Conservation (phyloP, 768 basidiomycete species). For the Suillus decipiens region DNA sequence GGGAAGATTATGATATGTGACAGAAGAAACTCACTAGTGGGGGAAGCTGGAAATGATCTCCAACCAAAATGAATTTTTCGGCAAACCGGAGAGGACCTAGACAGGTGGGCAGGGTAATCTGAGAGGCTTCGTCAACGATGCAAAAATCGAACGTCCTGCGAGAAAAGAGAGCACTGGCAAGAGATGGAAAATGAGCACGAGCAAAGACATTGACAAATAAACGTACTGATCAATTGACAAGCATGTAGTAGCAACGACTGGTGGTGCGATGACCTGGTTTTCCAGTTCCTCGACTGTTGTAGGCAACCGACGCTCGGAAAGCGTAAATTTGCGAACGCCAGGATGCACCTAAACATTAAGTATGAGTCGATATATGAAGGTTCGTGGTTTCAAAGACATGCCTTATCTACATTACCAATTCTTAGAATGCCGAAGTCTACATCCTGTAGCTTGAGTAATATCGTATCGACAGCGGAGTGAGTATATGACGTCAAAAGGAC, state of each 20-base stretch:
- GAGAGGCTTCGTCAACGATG: constrained; percentile 97
- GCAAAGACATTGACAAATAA: constrained; percentile 2
- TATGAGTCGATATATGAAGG: background rate
- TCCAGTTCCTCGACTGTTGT: constrained; percentile 83
- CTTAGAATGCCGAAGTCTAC: constrained; percentile 77
- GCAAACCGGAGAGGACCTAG: constrained; percentile 91
- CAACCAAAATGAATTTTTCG: constrained; percentile 90
- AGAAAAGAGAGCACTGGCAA: constrained; percentile 74
- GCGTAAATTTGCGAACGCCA: constrained; percentile 69
- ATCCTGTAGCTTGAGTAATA: constrained; percentile 75
- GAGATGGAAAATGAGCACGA: constrained; percentile 9
- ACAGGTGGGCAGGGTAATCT: constrained; percentile 95
- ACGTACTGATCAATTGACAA: constrained; percentile 92
- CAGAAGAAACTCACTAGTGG: constrained; percentile 64
- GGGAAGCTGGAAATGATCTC: constrained; percentile 96
- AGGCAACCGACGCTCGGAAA: constrained; percentile 55
- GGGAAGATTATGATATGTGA: background rate
- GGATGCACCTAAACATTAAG: constrained; percentile 69
- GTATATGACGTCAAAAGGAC: constrained; percentile 93
- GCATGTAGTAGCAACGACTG: constrained; percentile 95
- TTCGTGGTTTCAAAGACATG: constrained; percentile 25
- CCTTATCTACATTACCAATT: constrained; percentile 92
- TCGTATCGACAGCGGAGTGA: constrained; percentile 98
- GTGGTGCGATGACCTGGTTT: constrained; percentile 79
- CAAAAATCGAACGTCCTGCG: constrained; percentile 92